A percentile compares a stretch with the other conserved stretches of the same genome.
phyloP scores from a whole-genome alignment of 768 basidiomycete genomes.

The Suillus bovinus region DNA sequence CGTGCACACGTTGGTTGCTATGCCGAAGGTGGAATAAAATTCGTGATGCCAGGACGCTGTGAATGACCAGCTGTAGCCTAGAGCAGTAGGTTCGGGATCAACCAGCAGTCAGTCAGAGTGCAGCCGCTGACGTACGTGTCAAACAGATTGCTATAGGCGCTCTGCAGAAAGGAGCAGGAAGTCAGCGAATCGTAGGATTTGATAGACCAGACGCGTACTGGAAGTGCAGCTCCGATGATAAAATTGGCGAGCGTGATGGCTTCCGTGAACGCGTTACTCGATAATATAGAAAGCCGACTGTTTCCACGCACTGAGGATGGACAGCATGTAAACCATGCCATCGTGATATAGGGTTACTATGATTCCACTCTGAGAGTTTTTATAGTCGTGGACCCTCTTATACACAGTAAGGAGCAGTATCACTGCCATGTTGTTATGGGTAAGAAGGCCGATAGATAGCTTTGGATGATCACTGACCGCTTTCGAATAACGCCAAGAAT shows the following conservation, averaged over 20 bases:
- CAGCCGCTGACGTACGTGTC: neutral
- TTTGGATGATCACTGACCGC: neutral
- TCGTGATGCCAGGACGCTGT: constrained; percentile 26
- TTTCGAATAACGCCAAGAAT: neutral
- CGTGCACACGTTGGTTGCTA: constrained; percentile 12
- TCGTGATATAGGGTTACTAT: constrained; percentile 18
- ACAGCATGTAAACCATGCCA: constrained; percentile 19
- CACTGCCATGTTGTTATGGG: neutral
- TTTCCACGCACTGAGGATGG: constrained; percentile 16
- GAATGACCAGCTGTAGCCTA: constrained; percentile 23
- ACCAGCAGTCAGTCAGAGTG: neutral
- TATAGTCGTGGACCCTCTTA: constrained; percentile 5
- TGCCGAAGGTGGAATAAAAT: constrained; percentile 29
- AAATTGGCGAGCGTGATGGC: constrained; percentile 19
- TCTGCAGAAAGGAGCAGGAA: neutral
- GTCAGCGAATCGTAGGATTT: neutral
- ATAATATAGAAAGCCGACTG: neutral
- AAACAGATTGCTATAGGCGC: neutral
- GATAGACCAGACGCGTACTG: constrained; percentile 4
- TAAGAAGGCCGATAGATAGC: neutral
- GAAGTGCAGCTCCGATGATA: constrained; percentile 9
- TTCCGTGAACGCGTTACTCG: neutral
- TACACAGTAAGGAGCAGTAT: constrained; percentile 4
- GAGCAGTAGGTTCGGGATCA: neutral
- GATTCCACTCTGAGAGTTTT: constrained; percentile 11